phyloP scores from a whole-genome alignment of 805 yeast genomes.

The Ogataea degrootiae region DNA sequence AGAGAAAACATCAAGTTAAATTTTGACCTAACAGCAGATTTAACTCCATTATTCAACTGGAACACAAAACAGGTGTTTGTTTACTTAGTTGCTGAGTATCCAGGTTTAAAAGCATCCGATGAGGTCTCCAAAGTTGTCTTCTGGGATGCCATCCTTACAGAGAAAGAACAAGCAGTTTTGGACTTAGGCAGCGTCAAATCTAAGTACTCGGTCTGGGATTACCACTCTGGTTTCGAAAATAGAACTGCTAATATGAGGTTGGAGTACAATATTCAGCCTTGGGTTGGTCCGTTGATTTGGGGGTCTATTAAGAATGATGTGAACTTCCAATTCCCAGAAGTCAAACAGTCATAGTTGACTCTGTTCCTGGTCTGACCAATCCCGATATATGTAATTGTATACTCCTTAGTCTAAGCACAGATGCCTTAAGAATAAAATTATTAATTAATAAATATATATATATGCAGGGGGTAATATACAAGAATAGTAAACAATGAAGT shows the following conservation, averaged over 20 bases:
- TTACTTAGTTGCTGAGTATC: slow-evolving; percentile 82
- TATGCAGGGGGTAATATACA: too few species aligned
- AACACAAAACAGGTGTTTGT: slow-evolving; percentile 95
- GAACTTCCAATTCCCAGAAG: slow-evolving; percentile 18
- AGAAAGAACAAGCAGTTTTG: slow-evolving; percentile 54
- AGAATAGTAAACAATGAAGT: too few species aligned
- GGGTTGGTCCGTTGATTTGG: slow-evolving; percentile 71
- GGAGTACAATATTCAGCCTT: slow-evolving; percentile 92
- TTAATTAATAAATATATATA: too few species aligned
- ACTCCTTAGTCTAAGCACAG: too few species aligned
- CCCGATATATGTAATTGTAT: too few species aligned
- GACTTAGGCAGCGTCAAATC: slow-evolving; percentile 49
- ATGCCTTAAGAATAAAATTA: too few species aligned
- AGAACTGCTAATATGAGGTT: slow-evolving; percentile 65
- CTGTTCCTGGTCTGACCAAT: background rate
- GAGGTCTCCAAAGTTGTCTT: slow-evolving; percentile 57
- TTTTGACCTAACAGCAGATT: slow-evolving; percentile 73
- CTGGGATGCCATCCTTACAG: slow-evolving; percentile 82
- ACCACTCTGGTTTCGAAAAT: slow-evolving; percentile 53
- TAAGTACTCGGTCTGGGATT: slow-evolving; percentile 87
- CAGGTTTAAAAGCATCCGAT: slow-evolving; percentile 36
- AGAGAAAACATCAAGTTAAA: slow-evolving; percentile 70
- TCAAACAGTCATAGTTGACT: background rate
- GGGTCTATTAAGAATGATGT: slow-evolving; percentile 46
- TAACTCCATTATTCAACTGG: slow-evolving; percentile 85